Base-by-base conservation (phyloP, 495 filamentous ascomycete species). In the Tuber melanosporum region DNA sequence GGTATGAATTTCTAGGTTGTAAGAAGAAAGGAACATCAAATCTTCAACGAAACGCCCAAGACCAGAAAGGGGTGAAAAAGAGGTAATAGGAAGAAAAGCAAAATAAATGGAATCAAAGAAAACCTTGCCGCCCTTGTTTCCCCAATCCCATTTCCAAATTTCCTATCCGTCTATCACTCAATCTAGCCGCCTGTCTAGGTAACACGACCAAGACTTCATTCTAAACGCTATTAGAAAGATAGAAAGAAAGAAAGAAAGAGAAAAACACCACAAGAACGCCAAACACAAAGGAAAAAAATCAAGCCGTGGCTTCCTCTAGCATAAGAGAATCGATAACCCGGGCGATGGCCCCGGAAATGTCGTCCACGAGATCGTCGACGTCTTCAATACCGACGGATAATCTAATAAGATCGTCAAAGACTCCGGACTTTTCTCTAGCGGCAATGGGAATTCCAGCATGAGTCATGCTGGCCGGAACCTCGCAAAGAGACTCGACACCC, bases 371-470 rank as follows among this genome's bases (percentile, higher is more conserved):
- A 86, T 99, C 95, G 81, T 91, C 91, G 1, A 87, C 90, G 85
- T 99, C 95, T 86, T 99, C 95, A 77, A 99, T 89, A 73, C 95
- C 95, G 83, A 93, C 97, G 87, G 93, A 97, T 71, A 99, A 86
- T 73, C 95, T 89, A 52, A 99, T 92, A n/a, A 99, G 88, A 85
- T 99, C 95, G 83, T 99, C 95, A 82, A 89, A 98, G n/a, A 99
- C 94, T 52, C 95, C 95, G 1, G 93, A 94, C 32, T 89, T 91
- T 87, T 99, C 95, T 71, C 95, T 89, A 86, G 95, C 89, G 70
- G 93, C 94, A 84, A 88, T 88, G 41, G 95, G 95, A 79, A 99
- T 99, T 70, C 95, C 96, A 44, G 92, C 91, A 86, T 99, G 95
- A 32, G 95, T 99, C 95, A 99, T 99, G 84, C 89, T 91, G 57